A percentile compares a stretch with the other conserved stretches of the same genome.
phyloP scores from a whole-genome alignment of 192 early-diverging fungal genomes.

The Lobulomyces angularis region DNA sequence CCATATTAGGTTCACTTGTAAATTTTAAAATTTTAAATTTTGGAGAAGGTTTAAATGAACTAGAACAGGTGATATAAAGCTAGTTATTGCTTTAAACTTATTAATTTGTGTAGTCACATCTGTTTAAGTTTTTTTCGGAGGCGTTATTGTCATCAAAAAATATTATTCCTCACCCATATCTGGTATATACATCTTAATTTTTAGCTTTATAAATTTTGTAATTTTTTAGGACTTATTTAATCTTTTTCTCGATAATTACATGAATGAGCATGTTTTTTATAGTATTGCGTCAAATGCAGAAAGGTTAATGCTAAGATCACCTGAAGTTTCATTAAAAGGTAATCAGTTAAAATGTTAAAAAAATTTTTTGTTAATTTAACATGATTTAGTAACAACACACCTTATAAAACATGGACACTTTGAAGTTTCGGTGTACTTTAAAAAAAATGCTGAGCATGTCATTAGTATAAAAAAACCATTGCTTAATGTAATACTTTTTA shows the following conservation, averaged over 20 bases:
- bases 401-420: too few relatives aligned
- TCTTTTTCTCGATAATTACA: constrained; percentile 42
- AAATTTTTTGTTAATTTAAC: constrained; percentile 6
- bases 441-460: too few relatives aligned
- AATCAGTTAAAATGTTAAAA: background rate
- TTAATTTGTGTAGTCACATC: too few relatives aligned
- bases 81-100: too few relatives aligned
- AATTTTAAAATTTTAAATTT: too few relatives aligned
- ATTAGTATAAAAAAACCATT: too few relatives aligned
- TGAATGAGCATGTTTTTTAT: constrained; percentile 41
- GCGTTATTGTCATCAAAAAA: constrained; percentile 40
- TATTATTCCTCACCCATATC: constrained; percentile 22
- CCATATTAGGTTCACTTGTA: too few relatives aligned
- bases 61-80: too few relatives aligned
- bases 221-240: constrained; percentile 31
- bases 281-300: constrained; percentile 54
- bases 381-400: constrained; percentile 42
- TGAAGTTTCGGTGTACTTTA: too few relatives aligned
- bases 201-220: constrained; percentile 14
- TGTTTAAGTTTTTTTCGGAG: constrained; percentile 48
- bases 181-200: constrained; percentile 22
- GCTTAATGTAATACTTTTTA: background rate
- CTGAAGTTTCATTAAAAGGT: constrained; percentile 63
- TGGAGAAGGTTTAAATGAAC: too few relatives aligned
- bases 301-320: constrained; percentile 70